Conservation (phyloP, 1,284 basidiomycete species). For the Wallemia ichthyophaga region DNA sequence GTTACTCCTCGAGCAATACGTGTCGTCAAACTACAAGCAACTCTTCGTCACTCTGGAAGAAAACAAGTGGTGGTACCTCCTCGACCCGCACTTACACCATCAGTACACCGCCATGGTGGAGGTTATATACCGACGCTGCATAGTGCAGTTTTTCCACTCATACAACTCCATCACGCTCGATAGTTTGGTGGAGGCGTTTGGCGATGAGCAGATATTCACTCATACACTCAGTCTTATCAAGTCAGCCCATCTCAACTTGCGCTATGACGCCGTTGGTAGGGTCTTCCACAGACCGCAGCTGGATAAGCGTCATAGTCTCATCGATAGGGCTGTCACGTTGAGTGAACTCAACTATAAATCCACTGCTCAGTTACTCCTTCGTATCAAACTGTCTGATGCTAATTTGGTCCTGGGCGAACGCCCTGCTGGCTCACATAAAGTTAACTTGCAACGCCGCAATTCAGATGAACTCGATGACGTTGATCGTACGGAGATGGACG, state of each 20-base stretch:
- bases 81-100: not conserved
- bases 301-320: not conserved
- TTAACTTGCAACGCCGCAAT: not conserved
- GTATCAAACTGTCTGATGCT: not conserved
- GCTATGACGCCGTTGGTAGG: not conserved
- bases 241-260: not conserved
- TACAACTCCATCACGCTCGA: not conserved
- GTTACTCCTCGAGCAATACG: not conserved
- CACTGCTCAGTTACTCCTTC: not conserved
- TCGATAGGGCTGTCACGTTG: not conserved
- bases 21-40: not conserved
- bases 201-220: not conserved
- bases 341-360: not conserved
- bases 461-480: not conserved
- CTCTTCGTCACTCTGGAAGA: not conserved
- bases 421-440: not conserved
- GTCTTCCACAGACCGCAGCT: not conserved
- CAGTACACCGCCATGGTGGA: not conserved
- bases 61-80: not conserved
- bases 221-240: not conserved
- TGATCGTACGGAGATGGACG: too few relatives aligned
- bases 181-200: not conserved
- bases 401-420: not conserved
- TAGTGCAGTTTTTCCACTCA: not conserved
- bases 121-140: not conserved